These are phyloP conservation scores for Moringa oleifera DNA, from an alignment of 345 rosid species.

Conservation along the genomic window DNA sequence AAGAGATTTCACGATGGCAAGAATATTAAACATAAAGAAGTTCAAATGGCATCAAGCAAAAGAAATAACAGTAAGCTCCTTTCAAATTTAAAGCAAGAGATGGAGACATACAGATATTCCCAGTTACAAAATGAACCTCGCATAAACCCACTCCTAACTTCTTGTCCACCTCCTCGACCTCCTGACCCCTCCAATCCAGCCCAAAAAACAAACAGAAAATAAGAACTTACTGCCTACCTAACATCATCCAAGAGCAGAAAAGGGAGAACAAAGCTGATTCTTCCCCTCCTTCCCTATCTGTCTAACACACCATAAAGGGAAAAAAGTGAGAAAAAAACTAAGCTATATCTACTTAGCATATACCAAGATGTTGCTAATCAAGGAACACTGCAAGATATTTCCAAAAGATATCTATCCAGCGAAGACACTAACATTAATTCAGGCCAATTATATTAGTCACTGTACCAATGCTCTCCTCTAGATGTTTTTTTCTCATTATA, in stretches of 20 bases:
- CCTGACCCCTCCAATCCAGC: too few relatives aligned
- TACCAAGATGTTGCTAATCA: not conserved
- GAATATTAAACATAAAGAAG: too few relatives aligned
- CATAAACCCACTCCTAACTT: not conserved
- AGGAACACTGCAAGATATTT: constrained; percentile 7
- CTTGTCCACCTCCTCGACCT: not conserved
- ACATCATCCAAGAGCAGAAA: not conserved
- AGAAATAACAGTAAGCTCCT: not conserved
- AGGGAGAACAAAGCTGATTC: not conserved
- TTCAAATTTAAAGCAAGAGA: not conserved
- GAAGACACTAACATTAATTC: constrained; percentile 28
- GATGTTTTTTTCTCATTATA: not conserved
- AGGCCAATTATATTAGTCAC: constrained; percentile 21
- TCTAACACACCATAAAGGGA: not conserved
- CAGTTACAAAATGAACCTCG: not conserved
- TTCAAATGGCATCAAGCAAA: too few relatives aligned
- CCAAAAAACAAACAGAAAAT: too few relatives aligned
- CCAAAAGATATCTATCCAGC: constrained; percentile 14
- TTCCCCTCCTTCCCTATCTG: not conserved
- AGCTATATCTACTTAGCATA: not conserved
- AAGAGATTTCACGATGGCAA: too few relatives aligned
- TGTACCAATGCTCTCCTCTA: not conserved
- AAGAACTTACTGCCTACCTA: not conserved
- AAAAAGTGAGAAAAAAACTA: not conserved
- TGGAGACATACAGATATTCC: not conserved